Evolutionary conservation across 129 eudicot species (phyloP).

Genomic region (Centella asiatica): DNA sequence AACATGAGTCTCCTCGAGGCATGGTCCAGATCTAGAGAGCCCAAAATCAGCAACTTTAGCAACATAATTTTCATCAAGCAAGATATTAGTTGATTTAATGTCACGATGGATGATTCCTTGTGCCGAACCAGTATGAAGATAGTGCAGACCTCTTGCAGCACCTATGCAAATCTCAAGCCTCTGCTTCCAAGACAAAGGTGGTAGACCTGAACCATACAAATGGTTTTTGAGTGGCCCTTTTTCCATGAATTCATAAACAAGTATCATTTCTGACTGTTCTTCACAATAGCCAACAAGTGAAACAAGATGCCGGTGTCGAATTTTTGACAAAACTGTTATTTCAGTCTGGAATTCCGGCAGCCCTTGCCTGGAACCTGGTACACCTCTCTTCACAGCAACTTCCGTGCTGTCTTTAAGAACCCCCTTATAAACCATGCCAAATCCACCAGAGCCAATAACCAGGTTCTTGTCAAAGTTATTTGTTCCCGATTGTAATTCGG

Average conservation of each 20-base stretch:
- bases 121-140: constrained; percentile 80
- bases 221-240: constrained; percentile 69
- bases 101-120: constrained; percentile 84
- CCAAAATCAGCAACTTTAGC: constrained; percentile 87
- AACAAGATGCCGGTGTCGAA: constrained; percentile 83
- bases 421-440: constrained; percentile 81
- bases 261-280: constrained; percentile 89
- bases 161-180: constrained; percentile 84
- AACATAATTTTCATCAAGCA: constrained; percentile 51
- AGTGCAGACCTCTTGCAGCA: constrained; percentile 78
- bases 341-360: constrained; percentile 81
- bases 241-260: constrained; percentile 84
- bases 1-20: constrained; percentile 70
- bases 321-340: constrained; percentile 65
- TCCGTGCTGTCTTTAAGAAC: constrained; percentile 44
- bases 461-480: constrained; percentile 63
- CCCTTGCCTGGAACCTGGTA: constrained; percentile 88
- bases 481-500: constrained; percentile 56
- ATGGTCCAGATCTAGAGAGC: constrained; percentile 70
- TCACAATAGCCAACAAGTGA: constrained; percentile 84
- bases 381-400: constrained; percentile 80
- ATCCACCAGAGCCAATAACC: constrained; percentile 77
- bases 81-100: constrained; percentile 68
- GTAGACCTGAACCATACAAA: constrained; percentile 52
- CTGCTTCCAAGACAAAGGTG: constrained; percentile 72